Evolutionary conservation across 305 asterid genomes (phyloP).

Genomic region (Fraxinus baroniana): DNA sequence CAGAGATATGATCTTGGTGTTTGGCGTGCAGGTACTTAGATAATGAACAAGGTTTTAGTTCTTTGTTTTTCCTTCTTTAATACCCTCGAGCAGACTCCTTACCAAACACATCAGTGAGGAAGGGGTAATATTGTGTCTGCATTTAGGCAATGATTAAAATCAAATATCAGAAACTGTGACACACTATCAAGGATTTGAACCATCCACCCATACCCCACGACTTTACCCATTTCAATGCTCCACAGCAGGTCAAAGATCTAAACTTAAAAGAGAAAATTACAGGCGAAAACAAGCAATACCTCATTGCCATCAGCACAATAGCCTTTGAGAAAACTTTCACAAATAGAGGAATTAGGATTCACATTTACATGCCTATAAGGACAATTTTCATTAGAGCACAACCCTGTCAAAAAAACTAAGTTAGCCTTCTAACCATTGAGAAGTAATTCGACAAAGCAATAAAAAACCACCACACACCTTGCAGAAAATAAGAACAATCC

Average conservation of each 20-base stretch:
- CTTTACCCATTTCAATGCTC: not conserved
- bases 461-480: constrained; percentile 46
- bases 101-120: not conserved
- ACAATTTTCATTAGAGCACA: constrained; percentile 81
- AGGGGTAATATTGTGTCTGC: not conserved
- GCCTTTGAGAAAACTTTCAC: constrained; percentile 90
- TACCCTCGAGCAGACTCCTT: not conserved
- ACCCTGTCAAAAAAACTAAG: constrained; percentile 52
- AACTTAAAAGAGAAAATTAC: not conserved
- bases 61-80: not conserved
- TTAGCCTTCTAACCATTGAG: constrained; percentile 24
- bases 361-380: constrained; percentile 92
- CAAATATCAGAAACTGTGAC: not conserved
- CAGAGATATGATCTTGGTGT: not conserved
- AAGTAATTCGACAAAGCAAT: not conserved
- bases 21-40: not conserved
- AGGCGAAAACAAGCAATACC: constrained; percentile 53
- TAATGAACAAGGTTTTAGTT: not conserved
- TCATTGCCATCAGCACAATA: constrained; percentile 93
- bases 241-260: constrained; percentile 8
- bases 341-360: constrained; percentile 61
- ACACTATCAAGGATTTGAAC: not conserved
- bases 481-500: constrained; percentile 90
- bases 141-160: not conserved
- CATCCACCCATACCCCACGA: not conserved